Conservation (phyloP, 1,284 basidiomycete genomes). For the Ganoderma meredithae region DNA sequence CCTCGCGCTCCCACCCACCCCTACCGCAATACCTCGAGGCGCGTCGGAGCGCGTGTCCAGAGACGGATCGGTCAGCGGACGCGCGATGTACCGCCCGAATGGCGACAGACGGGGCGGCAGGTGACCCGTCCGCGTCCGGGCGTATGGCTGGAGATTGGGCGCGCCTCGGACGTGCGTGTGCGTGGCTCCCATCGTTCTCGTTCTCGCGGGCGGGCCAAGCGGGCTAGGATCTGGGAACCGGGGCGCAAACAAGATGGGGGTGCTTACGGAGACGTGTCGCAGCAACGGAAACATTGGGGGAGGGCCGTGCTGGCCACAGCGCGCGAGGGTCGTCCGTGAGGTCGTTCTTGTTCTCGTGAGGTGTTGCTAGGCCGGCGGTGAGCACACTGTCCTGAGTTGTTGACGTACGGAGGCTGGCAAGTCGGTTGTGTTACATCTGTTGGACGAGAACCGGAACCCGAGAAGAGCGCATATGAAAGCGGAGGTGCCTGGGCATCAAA, state of each 20-base stretch:
- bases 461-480: slow-evolving; percentile 8
- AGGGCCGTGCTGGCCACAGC: slow-evolving; percentile 5
- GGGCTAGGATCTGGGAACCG: background rate
- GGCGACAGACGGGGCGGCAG: slow-evolving; percentile 4
- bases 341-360: background rate
- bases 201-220: background rate
- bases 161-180: background rate
- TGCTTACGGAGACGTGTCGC: background rate
- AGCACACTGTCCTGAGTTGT: no score
- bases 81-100: slow-evolving; percentile 8
- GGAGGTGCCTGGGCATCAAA: slow-evolving; percentile 4
- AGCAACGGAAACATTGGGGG: background rate
- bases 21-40: background rate
- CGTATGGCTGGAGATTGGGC: background rate
- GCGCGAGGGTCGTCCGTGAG: background rate
- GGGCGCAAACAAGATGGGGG: background rate
- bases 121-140: slow-evolving; percentile 8
- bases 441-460: background rate
- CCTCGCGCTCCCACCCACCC: background rate
- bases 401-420: background rate
- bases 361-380: background rate
- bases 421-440: background rate
- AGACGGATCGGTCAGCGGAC: slow-evolving; percentile 32
- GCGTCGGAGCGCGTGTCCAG: slow-evolving; percentile 29
- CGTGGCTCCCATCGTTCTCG: background rate